Evolutionary conservation across 768 basidiomycete genomes (phyloP), one percentile per base, ranked within the genome.

Genomic region (Hericium coralloides): DNA sequence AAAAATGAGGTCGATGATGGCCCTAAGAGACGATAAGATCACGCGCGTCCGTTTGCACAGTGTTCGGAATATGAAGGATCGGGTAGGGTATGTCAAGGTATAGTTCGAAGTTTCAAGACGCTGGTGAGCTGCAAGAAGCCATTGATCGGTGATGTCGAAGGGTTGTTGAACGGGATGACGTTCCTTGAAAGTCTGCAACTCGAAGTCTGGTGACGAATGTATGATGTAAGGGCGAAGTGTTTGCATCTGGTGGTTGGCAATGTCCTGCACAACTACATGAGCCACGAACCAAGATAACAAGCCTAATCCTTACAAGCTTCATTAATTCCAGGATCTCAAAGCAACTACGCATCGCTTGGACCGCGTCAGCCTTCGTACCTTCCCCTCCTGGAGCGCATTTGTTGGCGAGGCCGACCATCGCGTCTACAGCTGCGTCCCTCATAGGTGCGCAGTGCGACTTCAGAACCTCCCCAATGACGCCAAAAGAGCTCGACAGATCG

Each of bases 381-480:
- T 70, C 70, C 45, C 76, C 79, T 1, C 79, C 79, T 5, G 79
- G 78, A 10, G 79, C 75, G 68, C 83, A 81, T 26, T 76, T 69
- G 56, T 77, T 75, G 2, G 90, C 90, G 12, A 81, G 76, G 54
- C 76, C 74, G 37, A 95, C 84, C 89, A 97, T 92, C 39, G 78
- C 78, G 66, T 93, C 89, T 25, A 97, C 86, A 47, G 83, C 80
- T 14, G 75, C 79, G 70, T 97, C 94, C 38, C 94, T 77, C 85
- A 95, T 94, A 14, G 94, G 94, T 6, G 94, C 94, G 60, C 94
- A 95, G 64, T 97, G 93, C 38, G 83, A 82, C 69, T 95, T 92
- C 60, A 95, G 78, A 17, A 87, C 87, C 60, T 81, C 76, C 14
- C 91, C 92, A 58, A 97, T 84, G 58, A 84, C 82, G 49, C 76